Percentiles rank a stretch among this genome's conserved stretches.
These are phyloP conservation scores for Chenopodium berlandieri DNA, from an alignment of 148 eudicot genomes.

Conservation along the genomic window DNA sequence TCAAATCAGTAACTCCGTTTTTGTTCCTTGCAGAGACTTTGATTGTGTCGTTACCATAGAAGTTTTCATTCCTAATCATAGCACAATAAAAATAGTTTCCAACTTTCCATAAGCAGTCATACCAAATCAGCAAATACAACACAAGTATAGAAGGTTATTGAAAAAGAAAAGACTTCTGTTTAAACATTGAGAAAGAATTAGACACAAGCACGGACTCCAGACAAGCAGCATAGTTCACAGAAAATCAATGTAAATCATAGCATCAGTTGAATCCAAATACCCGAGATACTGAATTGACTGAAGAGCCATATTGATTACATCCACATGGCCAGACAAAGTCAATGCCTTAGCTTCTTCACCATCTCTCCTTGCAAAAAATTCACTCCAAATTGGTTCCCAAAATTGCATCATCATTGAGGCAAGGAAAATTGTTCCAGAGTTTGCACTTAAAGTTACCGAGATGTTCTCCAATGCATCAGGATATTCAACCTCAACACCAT, in stretches of 20 bases:
- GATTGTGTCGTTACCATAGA: conserved; percentile 63
- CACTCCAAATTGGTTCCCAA: conserved; percentile 69
- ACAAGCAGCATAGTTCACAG: neutral
- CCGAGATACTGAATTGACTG: conserved; percentile 83
- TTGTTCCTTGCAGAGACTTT: conserved; percentile 55
- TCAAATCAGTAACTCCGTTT: conserved; percentile 56
- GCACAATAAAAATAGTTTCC: neutral
- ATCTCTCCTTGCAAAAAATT: conserved; percentile 39
- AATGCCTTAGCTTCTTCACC: conserved; percentile 40
- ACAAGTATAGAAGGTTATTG: neutral
- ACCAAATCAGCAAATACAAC: too few relatives aligned
- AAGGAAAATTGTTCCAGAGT: conserved; percentile 55
- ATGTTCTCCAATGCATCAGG: conserved; percentile 66
- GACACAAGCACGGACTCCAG: neutral
- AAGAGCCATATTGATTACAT: conserved; percentile 76
- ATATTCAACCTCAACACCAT: conserved; percentile 61
- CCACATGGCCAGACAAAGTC: conserved; percentile 56
- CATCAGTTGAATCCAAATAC: conserved; percentile 31
- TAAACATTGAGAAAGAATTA: too few relatives aligned
- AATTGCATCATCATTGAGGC: conserved; percentile 69
- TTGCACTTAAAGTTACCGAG: conserved; percentile 54
- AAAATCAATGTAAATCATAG: neutral
- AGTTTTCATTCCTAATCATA: conserved; percentile 62
- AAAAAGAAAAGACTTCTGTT: neutral
- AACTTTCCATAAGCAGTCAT: neutral